Percentiles rank a stretch among this genome's conserved stretches.
Evolutionary conservation across 345 rosid genomes (phyloP).

Genomic region (Jatropha curcas): DNA sequence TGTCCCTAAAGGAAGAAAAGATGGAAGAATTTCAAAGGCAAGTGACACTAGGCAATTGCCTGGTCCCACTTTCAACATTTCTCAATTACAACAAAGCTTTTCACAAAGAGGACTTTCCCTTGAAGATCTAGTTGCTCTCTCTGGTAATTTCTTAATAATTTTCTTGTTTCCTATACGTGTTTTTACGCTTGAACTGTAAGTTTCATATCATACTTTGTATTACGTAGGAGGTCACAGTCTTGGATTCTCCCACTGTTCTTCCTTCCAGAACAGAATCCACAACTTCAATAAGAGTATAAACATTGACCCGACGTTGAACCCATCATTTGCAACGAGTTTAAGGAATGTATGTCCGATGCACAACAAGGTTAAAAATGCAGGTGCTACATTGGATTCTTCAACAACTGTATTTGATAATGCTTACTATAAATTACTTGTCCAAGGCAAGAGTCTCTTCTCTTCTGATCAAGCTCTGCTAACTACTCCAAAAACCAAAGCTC

Average conservation of each 20-base stretch:
- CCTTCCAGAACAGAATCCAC: slow-evolving; percentile 80
- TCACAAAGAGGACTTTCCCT: slow-evolving; percentile 74
- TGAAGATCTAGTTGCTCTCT: slow-evolving; percentile 71
- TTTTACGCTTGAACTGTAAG: too few species aligned
- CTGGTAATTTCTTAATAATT: too few species aligned
- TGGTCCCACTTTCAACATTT: slow-evolving; percentile 68
- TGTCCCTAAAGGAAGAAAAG: slow-evolving; percentile 87
- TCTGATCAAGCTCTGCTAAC: slow-evolving; percentile 82
- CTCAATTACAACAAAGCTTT: slow-evolving; percentile 74
- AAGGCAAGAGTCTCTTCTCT: slow-evolving; percentile 71
- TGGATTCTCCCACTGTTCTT: slow-evolving; percentile 88
- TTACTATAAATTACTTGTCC: slow-evolving; percentile 66
- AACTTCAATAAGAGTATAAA: slow-evolving; percentile 56
- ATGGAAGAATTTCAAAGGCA: slow-evolving; percentile 82
- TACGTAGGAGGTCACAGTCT: slow-evolving; percentile 81
- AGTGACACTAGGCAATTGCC: slow-evolving; percentile 75
- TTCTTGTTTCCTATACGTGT: too few species aligned
- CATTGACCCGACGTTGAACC: slow-evolving; percentile 65
- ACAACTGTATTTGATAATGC: slow-evolving; percentile 51
- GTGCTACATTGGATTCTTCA: slow-evolving; percentile 55
- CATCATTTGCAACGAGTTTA: slow-evolving; percentile 59
- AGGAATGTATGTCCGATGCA: slow-evolving; percentile 51
- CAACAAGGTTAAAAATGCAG: slow-evolving; percentile 66
- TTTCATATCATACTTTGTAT: too few species aligned
- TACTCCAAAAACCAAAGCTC: slow-evolving; percentile 38